These are phyloP conservation scores for Colletotrichum sp. DNA, from an alignment of 2,329 filamentous ascomycete genomes.

Conservation along the genomic window DNA sequence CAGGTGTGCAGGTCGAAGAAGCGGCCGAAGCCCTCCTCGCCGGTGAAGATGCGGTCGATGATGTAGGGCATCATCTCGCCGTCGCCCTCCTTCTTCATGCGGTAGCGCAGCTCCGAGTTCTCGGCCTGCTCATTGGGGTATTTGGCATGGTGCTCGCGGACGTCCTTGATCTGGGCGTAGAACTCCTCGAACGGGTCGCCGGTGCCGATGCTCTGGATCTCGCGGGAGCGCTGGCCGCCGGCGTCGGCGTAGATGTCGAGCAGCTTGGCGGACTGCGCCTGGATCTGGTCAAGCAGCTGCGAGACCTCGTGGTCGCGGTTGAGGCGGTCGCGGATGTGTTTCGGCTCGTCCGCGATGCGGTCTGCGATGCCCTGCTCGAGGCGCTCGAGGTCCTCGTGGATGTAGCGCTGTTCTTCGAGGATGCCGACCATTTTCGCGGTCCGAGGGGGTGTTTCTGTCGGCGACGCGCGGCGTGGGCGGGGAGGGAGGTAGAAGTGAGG, in stretches of 20 bases:
- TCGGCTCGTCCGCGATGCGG: constrained; percentile 86
- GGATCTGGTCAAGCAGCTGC: constrained; percentile 85
- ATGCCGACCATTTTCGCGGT: constrained; percentile 60
- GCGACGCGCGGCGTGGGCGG: background rate
- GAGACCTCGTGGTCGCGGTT: constrained; percentile 92
- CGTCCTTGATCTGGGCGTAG: constrained; percentile 80
- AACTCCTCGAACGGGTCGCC: constrained; percentile 92
- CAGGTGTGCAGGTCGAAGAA: constrained; percentile 87
- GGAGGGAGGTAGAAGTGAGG: too few species aligned
- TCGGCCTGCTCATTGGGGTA: constrained; percentile 96
- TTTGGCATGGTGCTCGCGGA: constrained; percentile 86
- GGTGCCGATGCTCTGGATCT: constrained; percentile 82
- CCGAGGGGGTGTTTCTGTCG: background rate
- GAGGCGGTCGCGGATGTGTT: constrained; percentile 88
- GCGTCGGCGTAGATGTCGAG: constrained; percentile 85
- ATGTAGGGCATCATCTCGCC: constrained; percentile 69
- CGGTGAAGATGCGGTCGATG: constrained; percentile 91
- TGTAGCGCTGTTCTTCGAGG: constrained; percentile 89
- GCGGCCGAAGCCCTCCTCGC: constrained; percentile 91
- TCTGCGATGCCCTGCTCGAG: constrained; percentile 94
- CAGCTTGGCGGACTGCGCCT: constrained; percentile 81
- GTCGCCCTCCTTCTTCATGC: constrained; percentile 66
- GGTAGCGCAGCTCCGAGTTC: constrained; percentile 93
- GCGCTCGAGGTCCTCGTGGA: constrained; percentile 96
- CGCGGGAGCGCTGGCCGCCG: constrained; percentile 72